These are phyloP conservation scores for Penicillium occitanis DNA, from an alignment of 2,329 filamentous ascomycete genomes.

Conservation along the genomic window DNA sequence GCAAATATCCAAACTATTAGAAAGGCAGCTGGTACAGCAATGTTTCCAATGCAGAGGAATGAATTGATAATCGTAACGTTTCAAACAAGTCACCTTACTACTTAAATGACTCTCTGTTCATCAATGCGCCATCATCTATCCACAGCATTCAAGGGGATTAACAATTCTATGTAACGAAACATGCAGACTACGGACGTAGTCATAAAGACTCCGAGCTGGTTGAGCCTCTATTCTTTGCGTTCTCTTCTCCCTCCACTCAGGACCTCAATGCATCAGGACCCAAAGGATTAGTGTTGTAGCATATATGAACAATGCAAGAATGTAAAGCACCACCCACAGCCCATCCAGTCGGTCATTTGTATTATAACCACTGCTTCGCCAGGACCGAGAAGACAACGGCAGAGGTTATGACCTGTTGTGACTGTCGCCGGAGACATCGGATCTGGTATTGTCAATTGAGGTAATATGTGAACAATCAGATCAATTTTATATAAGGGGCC, in stretches of 20 bases:
- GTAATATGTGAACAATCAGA: no score
- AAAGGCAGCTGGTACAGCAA: no score
- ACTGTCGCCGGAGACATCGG: conserved; percentile 38
- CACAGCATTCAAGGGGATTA: no score
- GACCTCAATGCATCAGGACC: conserved; percentile 42
- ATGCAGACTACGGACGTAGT: neutral
- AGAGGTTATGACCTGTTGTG: conserved; percentile 47
- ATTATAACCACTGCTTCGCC: conserved; percentile 43
- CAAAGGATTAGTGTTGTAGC: conserved; percentile 42
- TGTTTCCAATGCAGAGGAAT: no score
- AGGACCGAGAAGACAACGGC: conserved; percentile 46
- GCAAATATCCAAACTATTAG: no score
- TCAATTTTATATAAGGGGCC: no score
- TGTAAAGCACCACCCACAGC: conserved; percentile 35
- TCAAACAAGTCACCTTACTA: no score
- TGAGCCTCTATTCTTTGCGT: neutral
- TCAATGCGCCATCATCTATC: no score
- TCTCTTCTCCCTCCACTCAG: conserved; percentile 34
- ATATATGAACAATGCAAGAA: conserved; percentile 44
- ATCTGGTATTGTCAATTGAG: neutral
- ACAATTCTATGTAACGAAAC: no score
- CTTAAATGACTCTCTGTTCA: no score
- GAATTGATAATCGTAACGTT: no score
- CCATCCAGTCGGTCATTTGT: conserved; percentile 40
- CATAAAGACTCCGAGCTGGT: neutral